Evolutionary conservation across 257 asterid genomes (phyloP).

Genomic region (Nicotiana tomentosiformis): DNA sequence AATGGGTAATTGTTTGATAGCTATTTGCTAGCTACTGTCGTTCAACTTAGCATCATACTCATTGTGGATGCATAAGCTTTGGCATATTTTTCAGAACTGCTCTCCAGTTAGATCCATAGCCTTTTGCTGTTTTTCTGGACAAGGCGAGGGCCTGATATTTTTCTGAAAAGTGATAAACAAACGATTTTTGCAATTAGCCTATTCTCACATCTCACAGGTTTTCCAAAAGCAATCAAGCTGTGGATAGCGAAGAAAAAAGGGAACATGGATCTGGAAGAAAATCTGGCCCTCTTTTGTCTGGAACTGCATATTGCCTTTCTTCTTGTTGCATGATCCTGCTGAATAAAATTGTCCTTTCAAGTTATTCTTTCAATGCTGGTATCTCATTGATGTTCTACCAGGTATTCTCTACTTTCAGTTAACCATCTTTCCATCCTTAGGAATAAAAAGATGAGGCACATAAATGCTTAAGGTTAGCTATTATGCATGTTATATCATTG

Average conservation of each 20-base stretch:
- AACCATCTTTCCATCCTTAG: not conserved
- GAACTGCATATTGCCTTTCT: constrained; percentile 44
- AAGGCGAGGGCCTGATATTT: not conserved
- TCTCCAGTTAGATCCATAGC: not conserved
- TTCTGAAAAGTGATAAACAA: not conserved
- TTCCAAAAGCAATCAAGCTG: constrained; percentile 17
- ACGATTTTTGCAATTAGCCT: not conserved
- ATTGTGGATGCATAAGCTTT: not conserved
- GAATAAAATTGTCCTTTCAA: constrained; percentile 42
- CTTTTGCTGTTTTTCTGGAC: not conserved
- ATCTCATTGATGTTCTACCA: constrained; percentile 46
- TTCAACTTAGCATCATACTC: not conserved
- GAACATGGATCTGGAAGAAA: constrained; percentile 26
- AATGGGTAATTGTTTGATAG: not conserved
- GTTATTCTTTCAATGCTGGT: constrained; percentile 43
- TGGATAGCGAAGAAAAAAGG: constrained; percentile 21
- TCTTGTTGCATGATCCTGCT: constrained; percentile 49
- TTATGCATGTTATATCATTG: not conserved
- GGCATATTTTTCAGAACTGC: not conserved
- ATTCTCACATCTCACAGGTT: constrained; percentile 12
- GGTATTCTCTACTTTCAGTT: constrained; percentile 15
- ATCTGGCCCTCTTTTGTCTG: constrained; percentile 34
- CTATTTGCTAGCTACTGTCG: not conserved
- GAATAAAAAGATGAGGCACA: not conserved
- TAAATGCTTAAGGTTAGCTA: not conserved